Conservation (phyloP, 192 early-diverging fungal genomes). For the Coemansia sp. region DNA sequence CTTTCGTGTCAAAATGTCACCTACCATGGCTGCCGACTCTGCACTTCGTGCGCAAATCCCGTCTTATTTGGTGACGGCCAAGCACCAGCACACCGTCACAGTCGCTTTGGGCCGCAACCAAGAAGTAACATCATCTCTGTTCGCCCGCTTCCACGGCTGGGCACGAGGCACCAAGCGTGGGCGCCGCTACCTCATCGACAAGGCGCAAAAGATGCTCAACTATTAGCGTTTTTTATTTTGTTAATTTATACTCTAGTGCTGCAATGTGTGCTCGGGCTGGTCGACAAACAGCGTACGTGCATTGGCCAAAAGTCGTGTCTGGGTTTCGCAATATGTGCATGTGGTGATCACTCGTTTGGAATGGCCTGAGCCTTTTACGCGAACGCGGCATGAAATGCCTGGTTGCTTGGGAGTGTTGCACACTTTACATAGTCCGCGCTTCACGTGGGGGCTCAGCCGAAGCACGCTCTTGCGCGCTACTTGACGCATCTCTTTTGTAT, state of each 20-base stretch:
- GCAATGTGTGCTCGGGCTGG: constrained; percentile 17
- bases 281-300: constrained; percentile 40
- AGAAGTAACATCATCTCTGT: constrained; percentile 22
- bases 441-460: constrained; percentile 45
- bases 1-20: constrained; percentile 34
- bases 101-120: constrained; percentile 38
- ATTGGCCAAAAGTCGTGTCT: constrained; percentile 8
- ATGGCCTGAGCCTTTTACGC: constrained; percentile 29
- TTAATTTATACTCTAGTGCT: constrained; percentile 8
- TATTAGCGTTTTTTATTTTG: constrained; percentile 14
- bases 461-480: constrained; percentile 46
- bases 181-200: constrained; percentile 38
- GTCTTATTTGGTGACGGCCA: constrained; percentile 15
- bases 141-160: constrained; percentile 28
- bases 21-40: constrained; percentile 24
- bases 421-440: constrained; percentile 33
- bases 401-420: constrained; percentile 34
- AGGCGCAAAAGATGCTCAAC: constrained; percentile 39
- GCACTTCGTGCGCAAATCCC: constrained; percentile 13
- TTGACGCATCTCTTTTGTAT: constrained; percentile 40
- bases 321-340: constrained; percentile 33
- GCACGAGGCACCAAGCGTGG: constrained; percentile 25
- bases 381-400: constrained; percentile 29
- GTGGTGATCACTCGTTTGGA: constrained; percentile 31
- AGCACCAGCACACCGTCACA: constrained; percentile 23